These are phyloP conservation scores for Leishmania major DNA, from an alignment of 208 protist genomes.

Conservation along the genomic window DNA sequence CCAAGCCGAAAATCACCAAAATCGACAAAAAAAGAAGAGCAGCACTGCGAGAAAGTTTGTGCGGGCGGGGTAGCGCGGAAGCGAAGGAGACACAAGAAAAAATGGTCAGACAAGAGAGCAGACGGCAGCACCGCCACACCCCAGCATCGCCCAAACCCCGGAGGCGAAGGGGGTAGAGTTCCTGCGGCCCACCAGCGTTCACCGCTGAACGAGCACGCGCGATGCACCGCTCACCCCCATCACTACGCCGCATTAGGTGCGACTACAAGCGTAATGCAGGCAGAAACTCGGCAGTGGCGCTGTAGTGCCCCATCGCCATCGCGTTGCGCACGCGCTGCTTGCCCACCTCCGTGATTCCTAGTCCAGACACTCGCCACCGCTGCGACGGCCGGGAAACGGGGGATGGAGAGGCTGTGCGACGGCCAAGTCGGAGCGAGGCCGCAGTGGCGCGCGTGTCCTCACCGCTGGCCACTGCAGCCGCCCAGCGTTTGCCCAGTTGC, in stretches of 20 bases:
- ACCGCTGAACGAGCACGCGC: not conserved
- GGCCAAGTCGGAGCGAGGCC: not conserved
- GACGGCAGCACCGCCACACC: not conserved
- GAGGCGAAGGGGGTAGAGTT: not conserved
- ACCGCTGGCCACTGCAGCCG: not conserved
- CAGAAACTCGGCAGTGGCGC: constrained; percentile 15
- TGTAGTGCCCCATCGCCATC: constrained; percentile 21
- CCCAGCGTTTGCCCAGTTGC: constrained; percentile 21
- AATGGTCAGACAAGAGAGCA: not conserved
- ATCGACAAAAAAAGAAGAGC: not conserved
- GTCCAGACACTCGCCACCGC: not conserved
- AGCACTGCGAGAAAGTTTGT: not conserved
- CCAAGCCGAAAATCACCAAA: not conserved
- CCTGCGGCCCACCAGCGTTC: not conserved
- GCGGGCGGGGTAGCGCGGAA: not conserved
- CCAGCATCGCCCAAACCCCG: not conserved
- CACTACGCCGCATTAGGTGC: not conserved
- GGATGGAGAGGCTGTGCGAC: not conserved
- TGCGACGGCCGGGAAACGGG: not conserved
- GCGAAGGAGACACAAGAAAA: not conserved
- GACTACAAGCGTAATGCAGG: constrained; percentile 10
- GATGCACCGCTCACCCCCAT: not conserved
- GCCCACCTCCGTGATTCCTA: constrained; percentile 20
- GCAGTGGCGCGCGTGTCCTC: not conserved
- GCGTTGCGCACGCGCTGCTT: constrained; percentile 25